Percentiles rank a stretch among this genome's conserved stretches.
Conservation (phyloP, 2,329 filamentous ascomycete genomes). For the Pseudopyricularia javanii region DNA sequence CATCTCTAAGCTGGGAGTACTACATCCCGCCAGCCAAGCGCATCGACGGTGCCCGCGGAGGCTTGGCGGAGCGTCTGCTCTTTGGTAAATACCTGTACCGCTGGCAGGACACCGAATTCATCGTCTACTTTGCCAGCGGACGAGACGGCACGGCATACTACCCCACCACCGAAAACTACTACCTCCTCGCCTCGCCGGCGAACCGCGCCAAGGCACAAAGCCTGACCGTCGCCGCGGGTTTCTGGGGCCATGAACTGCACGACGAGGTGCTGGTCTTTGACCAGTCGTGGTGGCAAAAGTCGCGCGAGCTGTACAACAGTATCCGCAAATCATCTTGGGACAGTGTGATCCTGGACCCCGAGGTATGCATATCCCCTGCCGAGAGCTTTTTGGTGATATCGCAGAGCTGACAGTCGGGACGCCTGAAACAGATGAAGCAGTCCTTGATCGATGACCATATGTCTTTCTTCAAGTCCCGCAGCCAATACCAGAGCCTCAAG, state of each 20-base stretch:
- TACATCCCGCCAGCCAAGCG: slow-evolving; percentile 27
- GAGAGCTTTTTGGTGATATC: not conserved
- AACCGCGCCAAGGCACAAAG: slow-evolving; percentile 25
- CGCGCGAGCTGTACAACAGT: slow-evolving; percentile 43
- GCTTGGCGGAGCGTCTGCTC: slow-evolving; percentile 16
- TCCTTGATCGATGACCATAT: slow-evolving; percentile 50
- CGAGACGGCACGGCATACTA: slow-evolving; percentile 23
- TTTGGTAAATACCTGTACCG: slow-evolving; percentile 30
- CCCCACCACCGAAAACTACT: slow-evolving; percentile 20
- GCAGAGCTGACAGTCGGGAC: not conserved
- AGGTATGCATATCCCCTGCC: slow-evolving; percentile 4
- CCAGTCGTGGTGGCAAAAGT: slow-evolving; percentile 50
- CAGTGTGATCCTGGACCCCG: slow-evolving; percentile 51
- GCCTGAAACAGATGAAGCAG: slow-evolving; percentile 40
- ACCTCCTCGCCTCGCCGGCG: slow-evolving; percentile 19
- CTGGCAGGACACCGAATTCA: slow-evolving; percentile 28
- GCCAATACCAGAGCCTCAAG: slow-evolving; percentile 42
- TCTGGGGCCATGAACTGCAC: slow-evolving; percentile 44
- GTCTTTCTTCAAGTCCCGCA: slow-evolving; percentile 48
- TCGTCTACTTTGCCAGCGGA: slow-evolving; percentile 28
- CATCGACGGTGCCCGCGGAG: slow-evolving; percentile 23
- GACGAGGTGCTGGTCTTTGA: slow-evolving; percentile 58
- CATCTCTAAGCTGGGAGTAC: slow-evolving; percentile 22
- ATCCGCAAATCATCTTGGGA: slow-evolving; percentile 46
- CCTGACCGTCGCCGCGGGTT: slow-evolving; percentile 40